Percentiles rank a stretch among this genome's conserved stretches.
These are phyloP conservation scores for Oemleria cerasiformis DNA, from an alignment of 306 rosid genomes.

Conservation along the genomic window DNA sequence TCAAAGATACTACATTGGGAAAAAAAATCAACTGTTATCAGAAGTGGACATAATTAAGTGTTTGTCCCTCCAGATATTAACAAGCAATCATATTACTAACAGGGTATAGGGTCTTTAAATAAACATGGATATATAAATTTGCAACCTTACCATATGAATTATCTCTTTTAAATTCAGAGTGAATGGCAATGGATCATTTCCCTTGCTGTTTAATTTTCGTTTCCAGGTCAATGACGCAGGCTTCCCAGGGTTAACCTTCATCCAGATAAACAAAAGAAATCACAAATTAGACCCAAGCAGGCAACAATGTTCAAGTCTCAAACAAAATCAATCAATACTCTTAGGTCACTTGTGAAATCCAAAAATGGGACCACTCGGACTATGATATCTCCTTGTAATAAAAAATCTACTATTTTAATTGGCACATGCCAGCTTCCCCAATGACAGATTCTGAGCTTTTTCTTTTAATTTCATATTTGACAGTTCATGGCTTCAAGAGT, in stretches of 20 bases:
- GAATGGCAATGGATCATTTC: slow-evolving; percentile 32
- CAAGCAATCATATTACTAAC: background rate
- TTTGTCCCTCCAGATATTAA: slow-evolving; percentile 4
- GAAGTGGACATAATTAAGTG: background rate
- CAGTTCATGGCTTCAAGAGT: background rate
- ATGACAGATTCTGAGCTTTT: background rate
- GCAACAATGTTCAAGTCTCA: slow-evolving; percentile 16
- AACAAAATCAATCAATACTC: background rate
- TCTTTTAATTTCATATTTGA: background rate
- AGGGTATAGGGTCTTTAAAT: background rate
- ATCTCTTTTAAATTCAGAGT: slow-evolving; percentile 53
- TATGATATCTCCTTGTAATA: background rate
- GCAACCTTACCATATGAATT: slow-evolving; percentile 58
- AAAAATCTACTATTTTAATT: background rate
- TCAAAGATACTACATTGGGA: background rate
- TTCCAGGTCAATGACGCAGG: slow-evolving; percentile 75
- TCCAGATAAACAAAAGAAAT: slow-evolving; percentile 13
- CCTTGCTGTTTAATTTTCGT: slow-evolving; percentile 52
- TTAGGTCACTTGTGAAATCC: background rate
- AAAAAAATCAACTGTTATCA: background rate
- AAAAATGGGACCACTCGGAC: background rate
- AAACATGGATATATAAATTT: background rate
- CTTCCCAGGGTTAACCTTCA: slow-evolving; percentile 59
- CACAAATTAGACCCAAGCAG: background rate
- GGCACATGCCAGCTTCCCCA: slow-evolving; percentile 12